These are phyloP conservation scores for Catharanthus roseus DNA, from an alignment of 257 asterid species.

Conservation along the genomic window DNA sequence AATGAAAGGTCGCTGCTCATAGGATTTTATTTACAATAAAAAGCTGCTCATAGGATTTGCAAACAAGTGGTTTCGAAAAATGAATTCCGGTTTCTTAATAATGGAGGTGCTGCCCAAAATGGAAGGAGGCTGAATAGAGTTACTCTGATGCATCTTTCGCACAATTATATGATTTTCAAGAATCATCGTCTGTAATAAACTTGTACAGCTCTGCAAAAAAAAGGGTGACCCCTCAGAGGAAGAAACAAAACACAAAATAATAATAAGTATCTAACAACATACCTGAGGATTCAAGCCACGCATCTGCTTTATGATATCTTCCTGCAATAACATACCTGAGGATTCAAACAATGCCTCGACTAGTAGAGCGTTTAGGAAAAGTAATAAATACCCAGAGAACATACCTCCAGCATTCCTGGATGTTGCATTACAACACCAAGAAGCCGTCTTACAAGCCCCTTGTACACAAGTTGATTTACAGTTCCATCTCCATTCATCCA, in stretches of 20 bases:
- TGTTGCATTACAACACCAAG: conserved; percentile 84
- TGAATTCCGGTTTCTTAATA: conserved; percentile 36
- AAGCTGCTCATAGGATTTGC: conserved; percentile 65
- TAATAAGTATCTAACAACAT: conserved; percentile 9
- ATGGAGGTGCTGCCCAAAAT: conserved; percentile 41
- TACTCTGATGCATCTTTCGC: conserved; percentile 53
- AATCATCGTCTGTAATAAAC: conserved; percentile 55
- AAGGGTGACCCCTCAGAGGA: too few species aligned
- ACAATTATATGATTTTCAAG: conserved; percentile 59
- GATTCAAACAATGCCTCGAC: too few species aligned
- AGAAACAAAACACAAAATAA: too few species aligned
- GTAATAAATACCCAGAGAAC: conserved; percentile 16
- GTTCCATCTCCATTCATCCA: conserved; percentile 96
- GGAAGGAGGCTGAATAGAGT: conserved; percentile 51
- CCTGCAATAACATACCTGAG: conserved; percentile 40
- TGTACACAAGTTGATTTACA: conserved; percentile 64
- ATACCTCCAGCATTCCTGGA: conserved; percentile 90
- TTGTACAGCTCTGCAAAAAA: conserved; percentile 78
- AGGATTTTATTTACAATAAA: conserved; percentile 46
- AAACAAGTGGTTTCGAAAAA: conserved; percentile 58
- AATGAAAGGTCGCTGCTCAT: too few species aligned
- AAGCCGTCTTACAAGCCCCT: conserved; percentile 73
- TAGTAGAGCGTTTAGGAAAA: too few species aligned
- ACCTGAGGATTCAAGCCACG: conserved; percentile 88
- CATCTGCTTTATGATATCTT: conserved; percentile 60